A percentile compares a stretch with the other conserved stretches of the same genome.
Evolutionary conservation across 78 protist genomes (phyloP).

Genomic region (Isochrysis galbana): DNA sequence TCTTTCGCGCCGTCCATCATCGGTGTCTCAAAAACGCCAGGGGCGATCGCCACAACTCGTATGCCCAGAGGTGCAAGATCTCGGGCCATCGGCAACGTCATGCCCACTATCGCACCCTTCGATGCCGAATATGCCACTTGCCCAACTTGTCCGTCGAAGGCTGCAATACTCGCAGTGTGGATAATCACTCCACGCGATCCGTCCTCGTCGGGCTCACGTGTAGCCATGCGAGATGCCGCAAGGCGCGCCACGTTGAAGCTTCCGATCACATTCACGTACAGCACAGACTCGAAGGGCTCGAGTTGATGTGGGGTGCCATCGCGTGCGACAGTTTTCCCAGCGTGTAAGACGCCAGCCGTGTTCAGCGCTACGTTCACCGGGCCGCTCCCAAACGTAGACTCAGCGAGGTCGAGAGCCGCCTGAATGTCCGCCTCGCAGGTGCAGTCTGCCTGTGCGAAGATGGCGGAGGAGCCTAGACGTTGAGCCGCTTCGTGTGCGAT

Average conservation of each 20-base stretch:
- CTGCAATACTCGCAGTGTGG: conserved; percentile 79
- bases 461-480: too few relatives aligned
- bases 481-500: too few relatives aligned
- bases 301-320: too few relatives aligned
- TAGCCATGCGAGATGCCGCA: not conserved
- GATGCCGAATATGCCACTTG: conserved; percentile 86
- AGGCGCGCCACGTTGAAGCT: not conserved
- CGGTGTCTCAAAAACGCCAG: conserved; percentile 78
- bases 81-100: conserved; percentile 77
- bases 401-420: too few relatives aligned
- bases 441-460: too few relatives aligned
- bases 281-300: too few relatives aligned
- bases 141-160: conserved; percentile 83
- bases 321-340: too few relatives aligned
- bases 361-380: too few relatives aligned
- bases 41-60: conserved; percentile 82
- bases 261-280: not conserved
- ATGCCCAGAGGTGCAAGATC: conserved; percentile 68
- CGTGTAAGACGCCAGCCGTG: too few relatives aligned
- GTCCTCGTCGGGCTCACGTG: not conserved
- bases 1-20: conserved; percentile 62
- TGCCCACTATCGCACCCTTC: conserved; percentile 67
- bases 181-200: conserved; percentile 52
- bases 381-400: too few relatives aligned
- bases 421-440: too few relatives aligned